Evolutionary conservation across 1,284 basidiomycete species (phyloP), one percentile per base, ranked within the genome.

Genomic region (Earliella scabrosa): DNA sequence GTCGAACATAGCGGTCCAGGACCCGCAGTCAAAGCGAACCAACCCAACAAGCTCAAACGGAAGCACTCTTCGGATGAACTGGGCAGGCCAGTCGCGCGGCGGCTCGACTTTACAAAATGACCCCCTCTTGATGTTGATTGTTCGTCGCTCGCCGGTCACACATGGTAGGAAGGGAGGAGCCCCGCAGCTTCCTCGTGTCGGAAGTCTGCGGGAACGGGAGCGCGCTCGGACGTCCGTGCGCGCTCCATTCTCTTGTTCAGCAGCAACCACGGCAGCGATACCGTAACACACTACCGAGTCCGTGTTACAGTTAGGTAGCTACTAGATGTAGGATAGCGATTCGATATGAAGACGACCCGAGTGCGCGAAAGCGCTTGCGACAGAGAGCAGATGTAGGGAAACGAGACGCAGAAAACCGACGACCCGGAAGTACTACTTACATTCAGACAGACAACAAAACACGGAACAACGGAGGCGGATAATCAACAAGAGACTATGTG

Each of bases 21-120:
- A 1, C 74, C 73, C 2, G 73, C 63, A 4, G 71, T 71, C 32
- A 77, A 74, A 54, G 75, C 73, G 6, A 70, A 68, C n/a, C 68
- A 69, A 10, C 68, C 73, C 3, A 80, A 76, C 53, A 77, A 74
- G 54, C 68, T 81, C 21, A 83, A 83, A 66, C 77, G 81, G 43
- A 84, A 83, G 64, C 71, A 71, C 51, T 75, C 77, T 14, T 71
- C 71, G 21, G 72, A 71, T 39, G 75, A 77, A 44, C 68, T 74
- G 35, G 68, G 71, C 38, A 71, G 79, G 31, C 75, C 77, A 8
- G 70, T 81, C 43, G 79, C 79, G 8, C 76, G 81, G 27, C 73
- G 72, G 52, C 67, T 83, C 34, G 81, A 83, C 59, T 83, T 82
- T 56, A 59, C 63, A 27, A 58, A 66, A 45, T 61, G 24, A 54